Base-by-base conservation (phyloP, 192 early-diverging fungal genomes). In the Coemansia sp. region DNA sequence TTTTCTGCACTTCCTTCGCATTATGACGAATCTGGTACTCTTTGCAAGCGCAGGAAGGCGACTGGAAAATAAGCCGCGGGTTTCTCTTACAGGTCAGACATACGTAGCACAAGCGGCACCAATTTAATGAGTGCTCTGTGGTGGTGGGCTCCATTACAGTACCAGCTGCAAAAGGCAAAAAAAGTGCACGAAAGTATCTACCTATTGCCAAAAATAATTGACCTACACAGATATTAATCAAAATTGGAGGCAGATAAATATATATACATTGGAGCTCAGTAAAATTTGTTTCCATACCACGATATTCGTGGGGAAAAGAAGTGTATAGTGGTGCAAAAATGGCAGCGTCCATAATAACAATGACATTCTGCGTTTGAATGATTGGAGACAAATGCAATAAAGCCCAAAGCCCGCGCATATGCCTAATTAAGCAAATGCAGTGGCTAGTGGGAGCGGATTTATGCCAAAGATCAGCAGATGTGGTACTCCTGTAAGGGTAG, bases 71-170 rank as follows among this genome's bases (percentile, higher is more conserved):
- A 28, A 32, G 49, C 3, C 72, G 71, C n/a, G 72, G 72, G 0
- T 27, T 60, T 30, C 72, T 60, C 18, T 19, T 12, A 30, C 78
- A 80, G 6, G 68, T 68, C 31, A 80, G 62, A 47, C 78, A 80
- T 9, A 55, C 63, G 16, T 25, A 34, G 25, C 78, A 81, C 24
- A 81, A 34, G 19, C 78, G 78, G 47, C 78, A 81, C 78, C 78
- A 81, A 62, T 81, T 81, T 8, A 81, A 32, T 23, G 22, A 54
- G 51, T 74, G 73, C 21, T 71, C 62, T 25, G 64, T 49, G 4
- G 49, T 4, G 5, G 0, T 30, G 9, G 48, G 14, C 25, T 54
- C 52, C 25, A 24, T 26, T 4, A 9, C 0, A 26, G 25, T 25
- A 4, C 25, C 52, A 23, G 52, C 24, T 54, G 25, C 38, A 44